Evolutionary conservation across 164 flowering plant genomes (phyloP).

Genomic region (Vitis rupestris): DNA sequence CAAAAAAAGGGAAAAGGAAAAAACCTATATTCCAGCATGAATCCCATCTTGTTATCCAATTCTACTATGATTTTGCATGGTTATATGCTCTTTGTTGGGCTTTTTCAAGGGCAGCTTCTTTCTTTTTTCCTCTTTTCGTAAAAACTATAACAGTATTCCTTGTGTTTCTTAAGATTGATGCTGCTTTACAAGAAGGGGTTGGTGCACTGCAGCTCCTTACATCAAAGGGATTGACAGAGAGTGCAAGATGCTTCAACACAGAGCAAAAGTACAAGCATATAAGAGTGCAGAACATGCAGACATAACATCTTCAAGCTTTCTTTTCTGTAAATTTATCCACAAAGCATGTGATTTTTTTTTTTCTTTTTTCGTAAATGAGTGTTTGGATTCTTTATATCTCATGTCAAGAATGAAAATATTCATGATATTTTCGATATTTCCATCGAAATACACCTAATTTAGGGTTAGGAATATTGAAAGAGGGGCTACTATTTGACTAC

Average conservation of each 20-base stretch:
- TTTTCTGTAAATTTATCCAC: too few relatives aligned
- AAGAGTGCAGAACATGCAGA: slow-evolving; percentile 41
- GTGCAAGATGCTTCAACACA: slow-evolving; percentile 67
- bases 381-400: too few relatives aligned
- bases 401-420: too few relatives aligned
- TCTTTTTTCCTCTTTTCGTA: too few relatives aligned
- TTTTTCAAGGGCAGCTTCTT: background rate
- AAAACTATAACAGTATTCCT: background rate
- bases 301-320: slow-evolving; percentile 9
- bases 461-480: too few relatives aligned
- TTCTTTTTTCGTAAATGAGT: too few relatives aligned
- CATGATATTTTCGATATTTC: too few relatives aligned
- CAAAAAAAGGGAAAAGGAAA: background rate
- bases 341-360: too few relatives aligned
- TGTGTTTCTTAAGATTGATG: slow-evolving; percentile 51
- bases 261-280: slow-evolving; percentile 87
- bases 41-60: too few relatives aligned
- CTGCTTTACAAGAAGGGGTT: slow-evolving; percentile 74
- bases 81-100: background rate
- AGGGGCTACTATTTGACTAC: too few relatives aligned
- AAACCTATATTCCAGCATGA: too few relatives aligned
- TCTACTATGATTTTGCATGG: background rate
- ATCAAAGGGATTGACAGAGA: slow-evolving; percentile 65
- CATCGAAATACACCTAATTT: too few relatives aligned
- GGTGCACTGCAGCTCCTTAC: slow-evolving; percentile 51